phyloP scores from a whole-genome alignment of 2,329 filamentous ascomycete species.

The Cladorrhinum sp. region DNA sequence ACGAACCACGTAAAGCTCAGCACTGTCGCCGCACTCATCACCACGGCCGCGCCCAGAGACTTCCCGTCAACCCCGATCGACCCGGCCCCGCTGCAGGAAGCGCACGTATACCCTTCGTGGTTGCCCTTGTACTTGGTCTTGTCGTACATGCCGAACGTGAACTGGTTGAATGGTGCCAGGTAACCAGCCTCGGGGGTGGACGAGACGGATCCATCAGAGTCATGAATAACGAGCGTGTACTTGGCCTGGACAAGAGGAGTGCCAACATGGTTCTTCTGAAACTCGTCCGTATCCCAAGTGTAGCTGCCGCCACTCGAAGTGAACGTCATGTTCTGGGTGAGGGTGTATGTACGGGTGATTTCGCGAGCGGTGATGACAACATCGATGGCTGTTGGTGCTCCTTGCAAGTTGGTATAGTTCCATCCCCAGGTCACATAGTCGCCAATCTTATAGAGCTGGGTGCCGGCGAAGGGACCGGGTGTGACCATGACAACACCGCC shows the following conservation, averaged over 20 bases:
- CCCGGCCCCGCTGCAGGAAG: slow-evolving; percentile 54
- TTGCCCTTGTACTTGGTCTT: slow-evolving; percentile 50
- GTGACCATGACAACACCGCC: slow-evolving; percentile 53
- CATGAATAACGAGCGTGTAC: slow-evolving; percentile 62
- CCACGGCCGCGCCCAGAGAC: slow-evolving; percentile 48
- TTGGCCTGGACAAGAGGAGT: slow-evolving; percentile 50
- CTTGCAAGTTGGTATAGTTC: slow-evolving; percentile 63
- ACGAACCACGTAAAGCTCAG: slow-evolving; percentile 65
- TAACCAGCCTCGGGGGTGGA: slow-evolving; percentile 55
- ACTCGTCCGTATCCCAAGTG: slow-evolving; percentile 56
- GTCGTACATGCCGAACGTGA: slow-evolving; percentile 58
- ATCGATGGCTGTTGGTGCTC: slow-evolving; percentile 58
- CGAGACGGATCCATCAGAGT: slow-evolving; percentile 50
- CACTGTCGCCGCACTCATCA: slow-evolving; percentile 55
- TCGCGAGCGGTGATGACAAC: slow-evolving; percentile 55
- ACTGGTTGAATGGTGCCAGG: slow-evolving; percentile 45
- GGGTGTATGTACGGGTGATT: slow-evolving; percentile 54
- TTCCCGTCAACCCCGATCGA: slow-evolving; percentile 43
- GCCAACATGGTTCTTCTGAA: slow-evolving; percentile 40
- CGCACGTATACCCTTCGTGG: slow-evolving; percentile 50
- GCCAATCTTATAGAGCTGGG: slow-evolving; percentile 58
- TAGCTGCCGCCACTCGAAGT: slow-evolving; percentile 45
- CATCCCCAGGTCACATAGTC: slow-evolving; percentile 59
- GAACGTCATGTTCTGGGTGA: slow-evolving; percentile 62
- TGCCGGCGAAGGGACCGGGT: slow-evolving; percentile 44